phyloP scores from a whole-genome alignment of 2,329 filamentous ascomycete genomes.

The Diaporthe aspalathi region DNA sequence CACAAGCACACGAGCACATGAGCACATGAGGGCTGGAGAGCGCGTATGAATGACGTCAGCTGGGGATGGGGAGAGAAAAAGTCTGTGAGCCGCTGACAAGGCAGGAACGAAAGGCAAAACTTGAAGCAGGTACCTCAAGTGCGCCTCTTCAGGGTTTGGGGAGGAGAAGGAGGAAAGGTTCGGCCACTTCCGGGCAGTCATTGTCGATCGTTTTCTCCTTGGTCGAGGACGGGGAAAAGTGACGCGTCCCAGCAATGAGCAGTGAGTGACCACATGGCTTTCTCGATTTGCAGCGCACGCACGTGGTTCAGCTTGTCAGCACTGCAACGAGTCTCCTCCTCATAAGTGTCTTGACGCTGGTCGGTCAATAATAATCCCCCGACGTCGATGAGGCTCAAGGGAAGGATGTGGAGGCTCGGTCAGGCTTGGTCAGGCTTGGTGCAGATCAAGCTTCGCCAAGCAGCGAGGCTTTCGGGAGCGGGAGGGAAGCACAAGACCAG shows the following conservation, averaged over 20 bases:
- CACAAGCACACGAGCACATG: too few relatives aligned
- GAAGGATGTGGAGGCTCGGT: background rate
- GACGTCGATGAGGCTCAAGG: background rate
- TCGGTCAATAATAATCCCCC: background rate
- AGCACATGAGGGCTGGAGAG: too few relatives aligned
- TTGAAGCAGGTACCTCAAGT: background rate
- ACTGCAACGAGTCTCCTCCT: background rate
- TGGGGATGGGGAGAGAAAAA: background rate
- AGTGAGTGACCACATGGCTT: background rate
- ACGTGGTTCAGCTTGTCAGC: too few relatives aligned
- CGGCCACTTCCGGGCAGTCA: slow-evolving; percentile 2
- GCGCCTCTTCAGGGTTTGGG: too few relatives aligned
- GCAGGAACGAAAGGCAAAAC: too few relatives aligned
- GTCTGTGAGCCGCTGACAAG: too few relatives aligned
- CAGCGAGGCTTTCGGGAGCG: slow-evolving; percentile 13
- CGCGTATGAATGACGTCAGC: slow-evolving; percentile 17
- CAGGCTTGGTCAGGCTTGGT: background rate
- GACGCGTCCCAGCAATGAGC: background rate
- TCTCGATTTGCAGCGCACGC: background rate
- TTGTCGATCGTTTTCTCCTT: background rate
- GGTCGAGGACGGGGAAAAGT: background rate
- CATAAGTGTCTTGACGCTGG: too few relatives aligned
- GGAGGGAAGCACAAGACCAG: background rate
- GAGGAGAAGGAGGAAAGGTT: background rate
- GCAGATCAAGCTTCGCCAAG: slow-evolving; percentile 27